phyloP scores from a whole-genome alignment of 306 rosid genomes.

The Casuarina equisetifolia region DNA sequence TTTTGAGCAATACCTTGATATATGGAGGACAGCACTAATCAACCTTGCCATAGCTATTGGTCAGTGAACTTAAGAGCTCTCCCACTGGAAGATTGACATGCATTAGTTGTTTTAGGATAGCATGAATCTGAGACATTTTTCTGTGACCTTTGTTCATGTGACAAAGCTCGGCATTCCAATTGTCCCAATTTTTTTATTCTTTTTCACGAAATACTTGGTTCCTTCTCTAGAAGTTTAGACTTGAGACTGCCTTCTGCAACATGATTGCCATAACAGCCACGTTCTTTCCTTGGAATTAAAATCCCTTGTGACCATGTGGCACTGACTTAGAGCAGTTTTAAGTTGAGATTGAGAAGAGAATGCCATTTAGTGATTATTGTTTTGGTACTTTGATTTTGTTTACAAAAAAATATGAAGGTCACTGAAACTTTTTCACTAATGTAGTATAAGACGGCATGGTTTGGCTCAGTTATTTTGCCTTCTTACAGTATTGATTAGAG shows the following conservation, averaged over 20 bases:
- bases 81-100: not conserved
- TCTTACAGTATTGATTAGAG: slow-evolving; percentile 29
- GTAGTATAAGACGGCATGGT: slow-evolving; percentile 10
- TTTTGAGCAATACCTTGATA: slow-evolving; percentile 97
- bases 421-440: slow-evolving; percentile 15
- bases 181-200: not conserved
- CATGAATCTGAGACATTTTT: not conserved
- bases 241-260: not conserved
- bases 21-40: slow-evolving; percentile 93
- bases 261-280: not conserved
- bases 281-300: not conserved
- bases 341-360: not conserved
- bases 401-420: not conserved
- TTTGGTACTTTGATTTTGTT: not conserved
- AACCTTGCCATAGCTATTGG: slow-evolving; percentile 96
- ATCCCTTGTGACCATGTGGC: not conserved
- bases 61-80: slow-evolving; percentile 41
- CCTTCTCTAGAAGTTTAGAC: not conserved
- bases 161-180: not conserved
- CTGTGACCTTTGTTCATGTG: not conserved
- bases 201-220: not conserved
- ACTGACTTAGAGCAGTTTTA: not conserved
- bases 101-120: slow-evolving; percentile 4
- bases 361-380: not conserved
- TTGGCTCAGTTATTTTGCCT: not conserved